Conservation (phyloP, 139 green algal species). For the Micractinium sp. region DNA sequence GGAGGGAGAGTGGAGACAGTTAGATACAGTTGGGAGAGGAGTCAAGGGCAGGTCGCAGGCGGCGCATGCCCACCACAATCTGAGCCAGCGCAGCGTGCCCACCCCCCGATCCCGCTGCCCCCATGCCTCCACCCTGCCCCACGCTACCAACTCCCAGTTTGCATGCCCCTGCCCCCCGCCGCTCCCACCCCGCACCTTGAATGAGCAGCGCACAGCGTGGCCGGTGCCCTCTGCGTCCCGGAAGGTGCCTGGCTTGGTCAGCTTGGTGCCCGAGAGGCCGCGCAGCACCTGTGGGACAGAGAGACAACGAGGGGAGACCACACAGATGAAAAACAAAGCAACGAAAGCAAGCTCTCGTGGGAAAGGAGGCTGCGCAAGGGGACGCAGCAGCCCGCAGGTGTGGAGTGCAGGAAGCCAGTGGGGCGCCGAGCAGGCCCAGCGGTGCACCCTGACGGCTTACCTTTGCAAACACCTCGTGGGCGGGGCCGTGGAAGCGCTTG, state of each 20-base stretch:
- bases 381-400: too few relatives aligned
- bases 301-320: too few relatives aligned
- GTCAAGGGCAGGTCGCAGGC: not conserved
- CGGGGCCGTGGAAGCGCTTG: constrained; percentile 63
- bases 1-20: not conserved
- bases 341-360: too few relatives aligned
- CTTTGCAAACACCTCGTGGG: constrained; percentile 89
- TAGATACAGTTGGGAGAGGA: not conserved
- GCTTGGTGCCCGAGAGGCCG: constrained; percentile 85
- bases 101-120: not conserved
- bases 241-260: constrained; percentile 82
- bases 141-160: too few relatives aligned
- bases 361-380: too few relatives aligned
- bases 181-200: constrained; percentile 65
- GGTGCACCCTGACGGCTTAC: constrained; percentile 7
- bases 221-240: constrained; percentile 59
- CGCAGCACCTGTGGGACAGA: constrained; percentile 56
- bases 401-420: too few relatives aligned
- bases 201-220: constrained; percentile 79
- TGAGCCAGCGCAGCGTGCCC: too few relatives aligned
- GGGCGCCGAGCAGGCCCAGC: too few relatives aligned
- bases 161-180: not conserved
- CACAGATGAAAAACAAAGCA: too few relatives aligned
- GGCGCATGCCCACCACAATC: not conserved
- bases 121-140: too few relatives aligned